phyloP scores from a whole-genome alignment of 208 protist species.

The Acanthamoeba healyi region DNA sequence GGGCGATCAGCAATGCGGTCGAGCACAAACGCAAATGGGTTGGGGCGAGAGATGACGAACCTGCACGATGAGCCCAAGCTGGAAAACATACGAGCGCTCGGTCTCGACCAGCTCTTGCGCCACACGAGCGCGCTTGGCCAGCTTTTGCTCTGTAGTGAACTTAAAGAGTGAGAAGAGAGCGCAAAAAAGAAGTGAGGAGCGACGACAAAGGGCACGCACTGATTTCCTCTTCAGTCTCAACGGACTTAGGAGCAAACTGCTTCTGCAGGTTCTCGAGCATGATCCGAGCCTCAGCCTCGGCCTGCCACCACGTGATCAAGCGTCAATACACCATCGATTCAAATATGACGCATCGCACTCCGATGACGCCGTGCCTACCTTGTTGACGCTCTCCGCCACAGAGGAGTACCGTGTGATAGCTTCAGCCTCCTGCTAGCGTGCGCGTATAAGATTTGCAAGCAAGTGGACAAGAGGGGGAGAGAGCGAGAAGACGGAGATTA shows the following conservation, averaged over 20 bases:
- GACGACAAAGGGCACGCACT: neutral
- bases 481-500: too few species aligned
- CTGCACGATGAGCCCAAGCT: neutral
- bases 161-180: neutral
- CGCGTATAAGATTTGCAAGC: neutral
- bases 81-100: constrained; percentile 11
- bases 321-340: too few species aligned
- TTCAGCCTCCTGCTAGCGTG: neutral
- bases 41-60: too few species aligned
- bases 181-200: too few species aligned
- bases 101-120: constrained; percentile 13
- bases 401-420: constrained; percentile 13
- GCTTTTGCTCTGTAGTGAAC: neutral
- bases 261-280: neutral
- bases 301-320: too few species aligned
- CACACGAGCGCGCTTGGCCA: neutral
- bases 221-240: neutral
- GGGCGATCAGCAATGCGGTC: too few species aligned
- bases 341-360: too few species aligned
- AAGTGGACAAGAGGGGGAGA: too few species aligned
- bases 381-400: constrained; percentile 21
- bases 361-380: too few species aligned
- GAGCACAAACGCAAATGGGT: too few species aligned
- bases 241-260: neutral
- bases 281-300: neutral